A percentile compares a stretch with the other conserved stretches of the same genome.
phyloP scores from a whole-genome alignment of 2,329 filamentous ascomycete species.

The Botrytis fragariae region DNA sequence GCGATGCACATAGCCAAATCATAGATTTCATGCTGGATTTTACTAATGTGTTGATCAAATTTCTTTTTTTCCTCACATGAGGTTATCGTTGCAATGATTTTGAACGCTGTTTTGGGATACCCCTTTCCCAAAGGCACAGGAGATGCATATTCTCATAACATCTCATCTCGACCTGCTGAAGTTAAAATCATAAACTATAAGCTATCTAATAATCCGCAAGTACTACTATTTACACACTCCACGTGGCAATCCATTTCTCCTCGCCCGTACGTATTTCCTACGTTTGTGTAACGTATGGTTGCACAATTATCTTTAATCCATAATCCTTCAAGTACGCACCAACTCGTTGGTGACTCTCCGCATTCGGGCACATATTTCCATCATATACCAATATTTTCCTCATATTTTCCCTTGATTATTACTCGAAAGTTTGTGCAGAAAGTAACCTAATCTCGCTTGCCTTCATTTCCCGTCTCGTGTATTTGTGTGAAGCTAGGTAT shows the following conservation, averaged over 20 bases:
- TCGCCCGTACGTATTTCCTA: neutral
- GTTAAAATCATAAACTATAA: neutral
- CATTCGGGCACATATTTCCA: neutral
- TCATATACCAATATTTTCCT: slow-evolving; percentile 4
- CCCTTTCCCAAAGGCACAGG: neutral
- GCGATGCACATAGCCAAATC: neutral
- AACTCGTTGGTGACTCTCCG: neutral
- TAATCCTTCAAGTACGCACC: neutral
- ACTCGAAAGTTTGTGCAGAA: too few species aligned
- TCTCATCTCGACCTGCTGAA: neutral
- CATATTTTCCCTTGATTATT: neutral
- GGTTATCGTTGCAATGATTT: neutral
- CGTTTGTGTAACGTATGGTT: neutral
- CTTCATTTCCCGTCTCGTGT: neutral
- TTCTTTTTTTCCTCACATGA: neutral
- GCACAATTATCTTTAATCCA: slow-evolving; percentile 1
- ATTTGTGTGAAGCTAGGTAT: neutral
- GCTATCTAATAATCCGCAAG: neutral
- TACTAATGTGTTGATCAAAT: slow-evolving; percentile 1
- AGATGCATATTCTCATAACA: neutral
- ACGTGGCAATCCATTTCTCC: slow-evolving; percentile 1
- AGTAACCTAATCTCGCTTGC: neutral
- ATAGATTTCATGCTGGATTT: slow-evolving; percentile 5
- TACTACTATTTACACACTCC: neutral
- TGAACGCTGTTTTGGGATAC: neutral